These are phyloP conservation scores for Chlorociboria aeruginascens DNA, from an alignment of 495 filamentous ascomycete species.

Conservation along the genomic window DNA sequence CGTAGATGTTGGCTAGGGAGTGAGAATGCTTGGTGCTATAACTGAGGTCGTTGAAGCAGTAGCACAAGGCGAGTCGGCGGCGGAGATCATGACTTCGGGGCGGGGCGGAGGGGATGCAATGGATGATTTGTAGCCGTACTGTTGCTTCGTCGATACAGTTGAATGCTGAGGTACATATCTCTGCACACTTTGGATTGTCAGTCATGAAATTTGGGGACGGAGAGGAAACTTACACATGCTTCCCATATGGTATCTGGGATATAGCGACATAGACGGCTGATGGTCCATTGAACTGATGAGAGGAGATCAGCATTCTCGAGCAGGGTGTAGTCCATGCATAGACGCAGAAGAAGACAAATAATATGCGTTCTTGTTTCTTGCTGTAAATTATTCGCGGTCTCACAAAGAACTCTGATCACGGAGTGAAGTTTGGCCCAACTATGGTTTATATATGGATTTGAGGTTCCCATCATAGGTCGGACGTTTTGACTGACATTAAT, in stretches of 20 bases:
- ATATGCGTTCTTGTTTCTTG: conserved; percentile 4
- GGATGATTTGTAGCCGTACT: conserved; percentile 48
- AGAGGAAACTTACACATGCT: conserved; percentile 6
- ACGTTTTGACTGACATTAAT: conserved; percentile 11
- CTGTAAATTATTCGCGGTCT: conserved; percentile 1
- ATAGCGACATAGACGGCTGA: conserved; percentile 10
- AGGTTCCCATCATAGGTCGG: conserved; percentile 7
- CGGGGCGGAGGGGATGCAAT: conserved; percentile 41
- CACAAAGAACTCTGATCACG: conserved; percentile 8
- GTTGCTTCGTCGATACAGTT: conserved; percentile 35
- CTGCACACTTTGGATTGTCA: conserved; percentile 34
- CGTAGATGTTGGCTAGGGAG: conserved; percentile 34
- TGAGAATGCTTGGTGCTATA: conserved; percentile 27
- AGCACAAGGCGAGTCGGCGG: conserved; percentile 61
- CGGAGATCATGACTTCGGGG: conserved; percentile 48
- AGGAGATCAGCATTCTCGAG: conserved; percentile 13
- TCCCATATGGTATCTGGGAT: conserved; percentile 11
- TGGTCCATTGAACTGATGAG: conserved; percentile 8
- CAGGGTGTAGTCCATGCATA: conserved; percentile 12
- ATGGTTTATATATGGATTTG: background rate
- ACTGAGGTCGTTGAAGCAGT: conserved; percentile 42
- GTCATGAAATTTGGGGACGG: conserved; percentile 1
- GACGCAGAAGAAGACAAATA: conserved; percentile 10
- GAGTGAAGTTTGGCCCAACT: conserved; percentile 13
- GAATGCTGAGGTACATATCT: conserved; percentile 39